Percentiles rank a stretch among this genome's conserved stretches.
phyloP scores from a whole-genome alignment of 257 asterid genomes.

The Scutellaria barbata region DNA sequence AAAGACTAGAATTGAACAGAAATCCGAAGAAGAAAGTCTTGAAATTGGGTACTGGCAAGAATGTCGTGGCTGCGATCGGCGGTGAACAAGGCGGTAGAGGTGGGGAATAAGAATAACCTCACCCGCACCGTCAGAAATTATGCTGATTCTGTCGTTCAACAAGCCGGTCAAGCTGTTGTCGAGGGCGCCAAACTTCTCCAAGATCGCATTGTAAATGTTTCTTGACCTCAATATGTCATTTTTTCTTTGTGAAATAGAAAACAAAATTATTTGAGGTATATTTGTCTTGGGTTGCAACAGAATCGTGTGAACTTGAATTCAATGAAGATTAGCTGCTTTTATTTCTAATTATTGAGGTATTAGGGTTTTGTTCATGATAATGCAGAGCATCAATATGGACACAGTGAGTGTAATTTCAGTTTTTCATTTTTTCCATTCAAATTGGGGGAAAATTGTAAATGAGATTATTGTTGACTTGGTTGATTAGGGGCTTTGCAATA shows the following conservation, averaged over 20 bases:
- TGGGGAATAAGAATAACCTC: slow-evolving; percentile 87
- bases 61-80: slow-evolving; percentile 98
- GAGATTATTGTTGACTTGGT: slow-evolving; percentile 13
- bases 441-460: neutral
- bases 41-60: slow-evolving; percentile 27
- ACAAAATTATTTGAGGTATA: neutral
- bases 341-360: slow-evolving; percentile 17
- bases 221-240: neutral
- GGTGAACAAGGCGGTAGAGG: slow-evolving; percentile 96
- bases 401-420: neutral
- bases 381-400: slow-evolving; percentile 10
- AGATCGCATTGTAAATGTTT: slow-evolving; percentile 75
- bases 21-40: neutral
- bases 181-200: slow-evolving; percentile 93
- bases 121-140: slow-evolving; percentile 88
- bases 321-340: neutral
- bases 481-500: slow-evolving; percentile 17
- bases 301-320: slow-evolving; percentile 22
- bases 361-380: slow-evolving; percentile 20
- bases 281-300: slow-evolving; percentile 16
- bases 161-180: slow-evolving; percentile 96
- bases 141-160: slow-evolving; percentile 92
- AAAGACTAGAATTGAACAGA: neutral
- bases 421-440: slow-evolving; percentile 4
- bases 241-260: slow-evolving; percentile 14